These are phyloP conservation scores for Boletus coccyginus DNA, from an alignment of 768 basidiomycete species.

Conservation along the genomic window DNA sequence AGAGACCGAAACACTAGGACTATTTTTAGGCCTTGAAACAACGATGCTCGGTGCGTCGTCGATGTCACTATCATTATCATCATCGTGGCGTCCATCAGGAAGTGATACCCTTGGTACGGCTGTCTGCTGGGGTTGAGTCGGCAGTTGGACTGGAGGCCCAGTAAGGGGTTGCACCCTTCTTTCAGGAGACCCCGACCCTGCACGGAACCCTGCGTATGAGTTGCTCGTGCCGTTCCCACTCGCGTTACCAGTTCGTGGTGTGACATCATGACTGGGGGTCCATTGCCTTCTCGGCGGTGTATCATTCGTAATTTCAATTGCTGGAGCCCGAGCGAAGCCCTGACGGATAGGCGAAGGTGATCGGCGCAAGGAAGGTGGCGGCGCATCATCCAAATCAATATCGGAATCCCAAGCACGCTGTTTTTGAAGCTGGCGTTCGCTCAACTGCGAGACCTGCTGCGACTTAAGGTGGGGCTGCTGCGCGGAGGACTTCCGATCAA, in stretches of 20 bases:
- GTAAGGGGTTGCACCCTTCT: constrained; percentile 4
- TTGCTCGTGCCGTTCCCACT: constrained; percentile 7
- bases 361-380: constrained; percentile 40
- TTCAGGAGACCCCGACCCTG: constrained; percentile 18
- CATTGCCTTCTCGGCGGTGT: constrained; percentile 28
- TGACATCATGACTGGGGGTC: constrained; percentile 22
- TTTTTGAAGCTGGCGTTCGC: constrained; percentile 26
- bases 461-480: constrained; percentile 11
- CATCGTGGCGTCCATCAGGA: constrained; percentile 17
- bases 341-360: constrained; percentile 31
- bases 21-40: constrained; percentile 21
- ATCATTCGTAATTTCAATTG: constrained; percentile 30
- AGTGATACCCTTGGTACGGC: constrained; percentile 46
- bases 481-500: constrained; percentile 21
- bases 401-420: constrained; percentile 19
- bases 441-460: constrained; percentile 18
- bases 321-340: constrained; percentile 18
- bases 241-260: constrained; percentile 9
- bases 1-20: constrained; percentile 31
- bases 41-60: constrained; percentile 24
- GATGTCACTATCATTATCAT: neutral
- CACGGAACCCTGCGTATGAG: constrained; percentile 3
- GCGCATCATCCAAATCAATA: constrained; percentile 43
- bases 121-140: constrained; percentile 18
- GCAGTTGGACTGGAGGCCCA: constrained; percentile 2